These are phyloP conservation scores for Podaxis carcinomalis DNA, from an alignment of 768 basidiomycete species.

Conservation along the genomic window DNA sequence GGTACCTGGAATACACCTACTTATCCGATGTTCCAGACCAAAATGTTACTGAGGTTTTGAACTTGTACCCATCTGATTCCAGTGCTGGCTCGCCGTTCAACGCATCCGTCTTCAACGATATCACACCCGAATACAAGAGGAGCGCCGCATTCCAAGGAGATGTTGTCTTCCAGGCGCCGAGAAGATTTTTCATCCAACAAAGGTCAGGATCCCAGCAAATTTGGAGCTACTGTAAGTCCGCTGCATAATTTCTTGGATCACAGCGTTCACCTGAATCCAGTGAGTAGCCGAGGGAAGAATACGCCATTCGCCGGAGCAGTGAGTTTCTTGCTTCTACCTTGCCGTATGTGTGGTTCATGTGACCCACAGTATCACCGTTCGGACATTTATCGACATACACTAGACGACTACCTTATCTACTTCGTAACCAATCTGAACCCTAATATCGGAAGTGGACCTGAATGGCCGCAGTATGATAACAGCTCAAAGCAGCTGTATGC, in stretches of 20 bases:
- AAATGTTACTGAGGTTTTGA: constrained; percentile 16
- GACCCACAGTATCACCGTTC: constrained; percentile 33
- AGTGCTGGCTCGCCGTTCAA: constrained; percentile 46
- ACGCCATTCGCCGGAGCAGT: constrained; percentile 40
- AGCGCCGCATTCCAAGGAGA: constrained; percentile 49
- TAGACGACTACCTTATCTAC: constrained; percentile 41
- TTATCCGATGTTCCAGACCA: constrained; percentile 18
- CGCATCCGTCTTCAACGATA: constrained; percentile 35
- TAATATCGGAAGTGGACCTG: constrained; percentile 23
- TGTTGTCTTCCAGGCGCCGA: constrained; percentile 45
- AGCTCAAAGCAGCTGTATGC: constrained; percentile 19
- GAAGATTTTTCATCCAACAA: constrained; percentile 42
- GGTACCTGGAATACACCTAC: constrained; percentile 18
- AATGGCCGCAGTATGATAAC: constrained; percentile 29
- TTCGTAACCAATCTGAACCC: constrained; percentile 42
- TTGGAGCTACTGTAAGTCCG: constrained; percentile 39
- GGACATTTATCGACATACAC: constrained; percentile 33
- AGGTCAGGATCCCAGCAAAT: constrained; percentile 34
- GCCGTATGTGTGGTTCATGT: background rate
- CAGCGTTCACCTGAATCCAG: constrained; percentile 17
- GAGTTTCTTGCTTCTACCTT: constrained; percentile 12
- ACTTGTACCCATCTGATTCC: constrained; percentile 33
- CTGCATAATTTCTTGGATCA: background rate
- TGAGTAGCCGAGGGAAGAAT: constrained; percentile 36
- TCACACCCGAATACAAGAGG: constrained; percentile 46